Evolutionary conservation across 2,329 filamentous ascomycete genomes (phyloP).

Genomic region (Neodidymelliopsis sp.): DNA sequence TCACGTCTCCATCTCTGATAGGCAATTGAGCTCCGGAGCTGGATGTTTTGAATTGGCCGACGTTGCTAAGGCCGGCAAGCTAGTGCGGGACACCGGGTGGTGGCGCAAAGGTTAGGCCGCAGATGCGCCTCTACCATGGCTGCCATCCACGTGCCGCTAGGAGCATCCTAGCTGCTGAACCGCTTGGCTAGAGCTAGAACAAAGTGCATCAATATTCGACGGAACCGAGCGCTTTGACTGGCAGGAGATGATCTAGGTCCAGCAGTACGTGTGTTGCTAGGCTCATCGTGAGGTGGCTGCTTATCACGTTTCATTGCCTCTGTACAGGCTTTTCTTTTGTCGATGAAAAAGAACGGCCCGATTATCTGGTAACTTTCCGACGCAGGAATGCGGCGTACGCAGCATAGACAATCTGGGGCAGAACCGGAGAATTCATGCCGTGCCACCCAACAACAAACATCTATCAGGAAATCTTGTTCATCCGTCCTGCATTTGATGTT

Average conservation of each 20-base stretch:
- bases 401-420: not conserved
- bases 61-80: not conserved
- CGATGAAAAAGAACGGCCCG: not conserved
- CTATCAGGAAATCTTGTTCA: too few relatives aligned
- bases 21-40: not conserved
- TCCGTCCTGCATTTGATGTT: not conserved
- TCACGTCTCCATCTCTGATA: not conserved
- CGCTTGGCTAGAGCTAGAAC: not conserved
- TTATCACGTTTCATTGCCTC: not conserved
- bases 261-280: not conserved
- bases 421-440: too few relatives aligned
- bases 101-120: conserved; percentile 1
- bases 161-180: not conserved
- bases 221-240: not conserved
- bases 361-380: conserved; percentile 8
- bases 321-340: not conserved
- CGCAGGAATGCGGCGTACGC: not conserved
- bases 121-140: conserved; percentile 3
- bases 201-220: not conserved
- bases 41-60: not conserved
- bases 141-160: not conserved
- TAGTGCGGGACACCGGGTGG: not conserved
- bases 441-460: too few relatives aligned
- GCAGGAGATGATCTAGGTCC: not conserved
- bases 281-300: not conserved